Percentiles rank a stretch among this genome's conserved stretches.
Conservation (phyloP, 768 basidiomycete species). For the Hygrophoropsis aurantiaca region DNA sequence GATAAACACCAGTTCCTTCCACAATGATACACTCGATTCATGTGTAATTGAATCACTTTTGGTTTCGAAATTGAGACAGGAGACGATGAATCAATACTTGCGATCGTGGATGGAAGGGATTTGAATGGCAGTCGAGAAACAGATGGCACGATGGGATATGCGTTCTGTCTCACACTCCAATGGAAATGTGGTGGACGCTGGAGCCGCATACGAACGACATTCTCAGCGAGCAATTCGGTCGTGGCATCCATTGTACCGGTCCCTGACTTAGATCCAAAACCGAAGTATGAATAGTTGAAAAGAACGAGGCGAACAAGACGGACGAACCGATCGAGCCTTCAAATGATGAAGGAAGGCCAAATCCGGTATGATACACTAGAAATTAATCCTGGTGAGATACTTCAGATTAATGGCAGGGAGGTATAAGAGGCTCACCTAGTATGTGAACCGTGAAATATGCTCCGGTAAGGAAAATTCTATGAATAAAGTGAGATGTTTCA, state of each 20-base stretch:
- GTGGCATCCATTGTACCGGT: slow-evolving; percentile 32
- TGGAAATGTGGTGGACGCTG: slow-evolving; percentile 43
- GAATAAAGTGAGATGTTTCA: no score
- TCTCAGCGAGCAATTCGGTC: slow-evolving; percentile 42
- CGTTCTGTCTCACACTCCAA: slow-evolving; percentile 53
- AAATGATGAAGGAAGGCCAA: slow-evolving; percentile 29
- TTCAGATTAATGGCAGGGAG: no score
- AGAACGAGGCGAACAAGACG: slow-evolving; percentile 43
- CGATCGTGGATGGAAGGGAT: slow-evolving; percentile 63
- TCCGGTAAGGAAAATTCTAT: no score
- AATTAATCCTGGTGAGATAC: not conserved
- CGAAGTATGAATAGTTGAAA: slow-evolving; percentile 43
- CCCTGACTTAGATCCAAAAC: slow-evolving; percentile 31
- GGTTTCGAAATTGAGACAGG: slow-evolving; percentile 8
- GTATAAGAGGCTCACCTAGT: no score
- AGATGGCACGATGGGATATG: slow-evolving; percentile 47
- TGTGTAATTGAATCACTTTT: not conserved
- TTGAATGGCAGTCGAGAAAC: slow-evolving; percentile 45
- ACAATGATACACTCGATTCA: slow-evolving; percentile 6
- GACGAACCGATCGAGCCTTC: slow-evolving; percentile 48
- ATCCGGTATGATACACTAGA: slow-evolving; percentile 24
- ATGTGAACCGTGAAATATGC: no score
- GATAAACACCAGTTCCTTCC: slow-evolving; percentile 54
- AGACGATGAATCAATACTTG: slow-evolving; percentile 34
- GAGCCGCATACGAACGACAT: slow-evolving; percentile 46